Evolutionary conservation across 768 basidiomycete species (phyloP), one percentile per base, ranked within the genome.

Genomic region (Bullera alba): DNA sequence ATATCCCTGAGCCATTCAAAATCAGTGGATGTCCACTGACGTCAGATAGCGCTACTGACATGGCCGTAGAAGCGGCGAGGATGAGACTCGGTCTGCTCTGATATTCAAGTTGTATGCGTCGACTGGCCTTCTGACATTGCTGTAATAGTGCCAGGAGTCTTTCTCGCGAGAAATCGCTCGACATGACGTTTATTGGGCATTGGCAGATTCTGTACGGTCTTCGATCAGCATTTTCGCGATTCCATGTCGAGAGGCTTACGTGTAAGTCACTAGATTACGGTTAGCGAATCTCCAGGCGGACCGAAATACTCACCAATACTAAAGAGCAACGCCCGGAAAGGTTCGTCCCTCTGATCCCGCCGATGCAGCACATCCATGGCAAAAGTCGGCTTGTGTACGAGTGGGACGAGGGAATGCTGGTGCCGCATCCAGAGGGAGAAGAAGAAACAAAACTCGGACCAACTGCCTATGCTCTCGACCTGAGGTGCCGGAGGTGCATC

Each of bases 371-470:
- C 38, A 34, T 56, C 53, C 37, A 51, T 45, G 8, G 57, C 60
- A 43, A 65, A 61, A 3, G 60, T 65, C 36, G 63, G 63, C 28
- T 59, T 58, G 35, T 65, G 63, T n/a, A 65, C 54, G 26, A 65
- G 47, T 25, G 63, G 63, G 14, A 58, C 47, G 17, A 61, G 38
- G 15, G 57, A 47, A 36, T 65, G 63, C 25, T 57, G 58, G 49
- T 65, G 58, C 27, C 55, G 39, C 28, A 65, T 57, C 50, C 51
- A 57, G 2, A 65, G 58, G 12, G 51, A 57, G 35, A 61, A 46
- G 47, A 61, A 65, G 45, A 61, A 59, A 21, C 54, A 59, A 36
- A 65, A 38, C 38, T 54, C 58, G 17, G 42, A 45, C 56, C 56
- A 58, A 5, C 52, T 26, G 15, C 28, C 49, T 2, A 56, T 44